Conservation (phyloP, 768 basidiomycete genomes). For the Termitomyces heimii region DNA sequence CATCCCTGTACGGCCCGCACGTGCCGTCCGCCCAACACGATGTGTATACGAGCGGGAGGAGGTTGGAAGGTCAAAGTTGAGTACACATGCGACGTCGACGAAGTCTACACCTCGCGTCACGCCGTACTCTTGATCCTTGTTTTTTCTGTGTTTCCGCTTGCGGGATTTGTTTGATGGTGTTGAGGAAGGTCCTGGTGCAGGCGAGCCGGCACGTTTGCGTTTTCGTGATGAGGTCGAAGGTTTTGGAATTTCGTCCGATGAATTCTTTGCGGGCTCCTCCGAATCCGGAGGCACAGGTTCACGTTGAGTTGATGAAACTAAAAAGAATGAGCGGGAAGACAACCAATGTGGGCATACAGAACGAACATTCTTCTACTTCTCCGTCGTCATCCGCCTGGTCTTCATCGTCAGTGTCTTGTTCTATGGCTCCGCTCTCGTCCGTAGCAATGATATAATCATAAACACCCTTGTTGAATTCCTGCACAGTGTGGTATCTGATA, state of each 20-base stretch:
- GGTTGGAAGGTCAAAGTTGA: slow-evolving; percentile 96
- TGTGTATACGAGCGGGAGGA: slow-evolving; percentile 89
- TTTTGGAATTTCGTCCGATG: slow-evolving; percentile 7
- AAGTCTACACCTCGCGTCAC: slow-evolving; percentile 97
- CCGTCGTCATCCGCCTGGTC: slow-evolving; percentile 34
- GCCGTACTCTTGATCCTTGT: slow-evolving; percentile 75
- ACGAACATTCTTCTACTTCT: slow-evolving; percentile 30
- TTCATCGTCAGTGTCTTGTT: slow-evolving; percentile 41
- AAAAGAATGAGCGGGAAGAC: not conserved
- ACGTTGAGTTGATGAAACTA: slow-evolving; percentile 55
- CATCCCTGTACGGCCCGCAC: slow-evolving; percentile 91
- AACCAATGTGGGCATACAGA: not conserved
- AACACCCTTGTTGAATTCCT: slow-evolving; percentile 97
- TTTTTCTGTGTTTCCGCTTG: slow-evolving; percentile 48
- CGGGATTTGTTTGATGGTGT: slow-evolving; percentile 29
- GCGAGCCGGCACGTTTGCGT: slow-evolving; percentile 46
- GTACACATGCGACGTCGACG: slow-evolving; percentile 91
- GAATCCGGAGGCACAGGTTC: slow-evolving; percentile 22
- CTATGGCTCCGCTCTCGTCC: slow-evolving; percentile 69
- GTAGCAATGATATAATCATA: slow-evolving; percentile 99
- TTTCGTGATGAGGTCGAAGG: slow-evolving; percentile 31
- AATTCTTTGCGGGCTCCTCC: slow-evolving; percentile 11
- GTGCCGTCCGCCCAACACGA: slow-evolving; percentile 93
- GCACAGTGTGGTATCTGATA: slow-evolving; percentile 86
- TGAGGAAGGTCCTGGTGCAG: slow-evolving; percentile 27